phyloP scores from a whole-genome alignment of 768 basidiomycete species.

The Mycena epipterygia region DNA sequence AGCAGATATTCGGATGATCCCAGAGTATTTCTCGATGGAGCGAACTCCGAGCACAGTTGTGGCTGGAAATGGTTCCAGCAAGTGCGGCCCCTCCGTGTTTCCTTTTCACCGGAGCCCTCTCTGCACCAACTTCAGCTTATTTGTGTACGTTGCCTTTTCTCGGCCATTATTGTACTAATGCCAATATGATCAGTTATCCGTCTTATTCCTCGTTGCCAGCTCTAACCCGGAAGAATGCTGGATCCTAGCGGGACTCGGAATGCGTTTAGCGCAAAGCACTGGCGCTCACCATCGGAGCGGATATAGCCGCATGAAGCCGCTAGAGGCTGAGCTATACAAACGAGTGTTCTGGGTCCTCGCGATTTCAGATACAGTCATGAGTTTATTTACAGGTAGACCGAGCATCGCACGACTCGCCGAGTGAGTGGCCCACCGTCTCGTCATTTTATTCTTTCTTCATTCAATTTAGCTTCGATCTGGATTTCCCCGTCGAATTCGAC shows the following conservation, averaged over 20 bases:
- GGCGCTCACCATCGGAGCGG: slow-evolving; percentile 67
- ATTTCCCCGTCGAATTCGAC: slow-evolving; percentile 70
- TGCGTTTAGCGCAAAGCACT: slow-evolving; percentile 73
- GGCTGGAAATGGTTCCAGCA: slow-evolving; percentile 76
- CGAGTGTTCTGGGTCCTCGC: slow-evolving; percentile 65
- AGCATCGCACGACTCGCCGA: slow-evolving; percentile 77
- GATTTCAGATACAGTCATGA: slow-evolving; percentile 47
- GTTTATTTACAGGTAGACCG: slow-evolving; percentile 71
- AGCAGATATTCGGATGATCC: slow-evolving; percentile 69
- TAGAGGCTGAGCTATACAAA: slow-evolving; percentile 73
- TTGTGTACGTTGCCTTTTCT: slow-evolving; percentile 54
- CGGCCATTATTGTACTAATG: neutral
- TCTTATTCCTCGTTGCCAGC: slow-evolving; percentile 47
- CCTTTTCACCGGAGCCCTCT: slow-evolving; percentile 65
- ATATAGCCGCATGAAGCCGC: slow-evolving; percentile 38
- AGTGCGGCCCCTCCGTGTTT: slow-evolving; percentile 70
- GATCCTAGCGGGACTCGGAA: slow-evolving; percentile 68
- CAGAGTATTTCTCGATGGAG: slow-evolving; percentile 50
- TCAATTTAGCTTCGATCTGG: slow-evolving; percentile 68
- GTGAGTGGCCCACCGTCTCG: slow-evolving; percentile 49
- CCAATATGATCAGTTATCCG: slow-evolving; percentile 39
- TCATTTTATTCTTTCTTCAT: neutral
- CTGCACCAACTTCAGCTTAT: too few species aligned
- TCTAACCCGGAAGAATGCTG: slow-evolving; percentile 61
- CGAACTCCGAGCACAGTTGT: slow-evolving; percentile 56